A percentile compares a stretch with the other conserved stretches of the same genome.
These are phyloP conservation scores for Aspergillus texensis DNA, from an alignment of 2,329 filamentous ascomycete genomes.

Conservation along the genomic window DNA sequence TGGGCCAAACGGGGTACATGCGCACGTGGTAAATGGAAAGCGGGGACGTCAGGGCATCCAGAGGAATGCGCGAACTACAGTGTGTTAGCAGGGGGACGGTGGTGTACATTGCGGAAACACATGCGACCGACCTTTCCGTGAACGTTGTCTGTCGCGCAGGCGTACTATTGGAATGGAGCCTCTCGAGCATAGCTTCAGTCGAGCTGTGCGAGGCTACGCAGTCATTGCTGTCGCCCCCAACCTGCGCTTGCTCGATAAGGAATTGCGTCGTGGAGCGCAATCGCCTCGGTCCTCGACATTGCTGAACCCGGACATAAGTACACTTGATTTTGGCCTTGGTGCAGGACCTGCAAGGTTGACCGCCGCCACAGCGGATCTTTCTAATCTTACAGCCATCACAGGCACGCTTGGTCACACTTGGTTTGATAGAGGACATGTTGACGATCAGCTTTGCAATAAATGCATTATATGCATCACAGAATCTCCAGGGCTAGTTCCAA, in stretches of 20 bases:
- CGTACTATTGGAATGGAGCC: background rate
- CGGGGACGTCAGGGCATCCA: conserved; percentile 30
- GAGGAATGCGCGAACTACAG: conserved; percentile 17
- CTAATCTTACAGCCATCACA: conserved; percentile 58
- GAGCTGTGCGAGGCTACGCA: background rate
- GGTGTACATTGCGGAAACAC: background rate
- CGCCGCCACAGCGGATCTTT: conserved; percentile 55
- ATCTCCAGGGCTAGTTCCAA: background rate
- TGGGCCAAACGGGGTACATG: conserved; percentile 57
- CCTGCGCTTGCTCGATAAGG: conserved; percentile 26
- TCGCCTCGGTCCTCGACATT: conserved; percentile 50
- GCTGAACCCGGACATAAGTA: conserved; percentile 53
- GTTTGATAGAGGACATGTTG: conserved; percentile 17
- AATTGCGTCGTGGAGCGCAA: conserved; percentile 32
- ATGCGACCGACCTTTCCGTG: background rate
- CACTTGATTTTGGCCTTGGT: conserved; percentile 50
- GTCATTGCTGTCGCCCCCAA: background rate
- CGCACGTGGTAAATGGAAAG: conserved; percentile 54
- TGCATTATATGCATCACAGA: background rate
- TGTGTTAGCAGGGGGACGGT: background rate
- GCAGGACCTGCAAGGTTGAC: conserved; percentile 52
- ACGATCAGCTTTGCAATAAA: background rate
- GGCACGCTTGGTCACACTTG: conserved; percentile 40
- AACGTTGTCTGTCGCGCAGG: background rate
- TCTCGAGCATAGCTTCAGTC: no score